Evolutionary conservation across 2,329 filamentous ascomycete genomes (phyloP).

Genomic region (Alternaria tenuissima): DNA sequence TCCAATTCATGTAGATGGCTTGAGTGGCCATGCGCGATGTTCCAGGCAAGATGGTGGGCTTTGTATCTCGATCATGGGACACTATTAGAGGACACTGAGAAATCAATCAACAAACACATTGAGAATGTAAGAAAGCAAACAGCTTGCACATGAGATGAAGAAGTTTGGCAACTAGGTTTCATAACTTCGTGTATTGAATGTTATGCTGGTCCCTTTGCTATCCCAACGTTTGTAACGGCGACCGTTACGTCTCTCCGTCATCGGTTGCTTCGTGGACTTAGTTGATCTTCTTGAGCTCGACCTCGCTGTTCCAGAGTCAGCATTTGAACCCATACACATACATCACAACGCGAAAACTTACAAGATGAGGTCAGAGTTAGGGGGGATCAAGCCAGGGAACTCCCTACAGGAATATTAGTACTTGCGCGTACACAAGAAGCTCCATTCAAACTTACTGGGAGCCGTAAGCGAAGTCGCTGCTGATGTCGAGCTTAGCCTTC

Average conservation of each 20-base stretch:
- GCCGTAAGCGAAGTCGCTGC: slow-evolving; percentile 63
- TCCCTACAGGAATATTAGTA: slow-evolving; percentile 61
- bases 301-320: slow-evolving; percentile 32
- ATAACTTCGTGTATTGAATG: neutral
- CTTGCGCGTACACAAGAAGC: neutral
- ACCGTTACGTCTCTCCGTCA: neutral
- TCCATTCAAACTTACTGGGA: slow-evolving; percentile 20
- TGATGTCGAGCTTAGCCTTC: slow-evolving; percentile 84
- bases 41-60: neutral
- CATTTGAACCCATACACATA: neutral
- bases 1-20: neutral
- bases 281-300: slow-evolving; percentile 48
- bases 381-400: slow-evolving; percentile 78
- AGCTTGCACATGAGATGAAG: neutral
- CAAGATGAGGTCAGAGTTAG: slow-evolving; percentile 80
- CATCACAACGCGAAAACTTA: slow-evolving; percentile 59
- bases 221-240: neutral
- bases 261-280: slow-evolving; percentile 14
- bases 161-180: neutral
- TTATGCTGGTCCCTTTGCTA: neutral
- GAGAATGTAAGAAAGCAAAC: neutral
- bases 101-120: neutral
- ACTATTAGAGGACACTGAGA: neutral
- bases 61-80: neutral
- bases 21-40: neutral